These are phyloP conservation scores for Aspergillus amoenus DNA, from an alignment of 2,329 filamentous ascomycete genomes.

Conservation along the genomic window DNA sequence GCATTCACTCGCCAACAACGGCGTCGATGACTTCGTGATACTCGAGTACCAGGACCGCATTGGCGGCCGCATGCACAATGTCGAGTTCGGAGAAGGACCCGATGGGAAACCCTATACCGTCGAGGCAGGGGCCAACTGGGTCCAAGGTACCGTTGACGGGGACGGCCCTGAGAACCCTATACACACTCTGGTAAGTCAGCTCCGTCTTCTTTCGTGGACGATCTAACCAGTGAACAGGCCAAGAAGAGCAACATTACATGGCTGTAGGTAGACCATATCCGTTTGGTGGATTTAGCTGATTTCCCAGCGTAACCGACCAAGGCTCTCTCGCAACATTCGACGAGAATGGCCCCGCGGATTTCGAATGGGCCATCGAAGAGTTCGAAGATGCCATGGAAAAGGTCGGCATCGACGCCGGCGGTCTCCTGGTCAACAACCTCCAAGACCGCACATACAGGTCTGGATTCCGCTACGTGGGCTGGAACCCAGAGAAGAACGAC, in stretches of 20 bases:
- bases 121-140: constrained; percentile 68
- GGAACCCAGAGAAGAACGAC: constrained; percentile 57
- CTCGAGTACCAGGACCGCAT: constrained; percentile 63
- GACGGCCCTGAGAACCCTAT: constrained; percentile 53
- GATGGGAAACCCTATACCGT: constrained; percentile 55
- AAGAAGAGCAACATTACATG: constrained; percentile 55
- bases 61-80: constrained; percentile 60
- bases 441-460: constrained; percentile 61
- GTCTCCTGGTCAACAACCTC: constrained; percentile 56
- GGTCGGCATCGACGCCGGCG: constrained; percentile 48
- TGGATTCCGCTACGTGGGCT: constrained; percentile 58
- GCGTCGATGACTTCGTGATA: constrained; percentile 59
- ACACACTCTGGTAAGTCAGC: background rate
- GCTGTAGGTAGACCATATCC: constrained; percentile 29
- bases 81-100: constrained; percentile 52
- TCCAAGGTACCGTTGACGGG: constrained; percentile 43
- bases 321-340: constrained; percentile 49
- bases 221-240: constrained; percentile 47
- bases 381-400: background rate
- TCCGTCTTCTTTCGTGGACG: background rate
- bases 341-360: constrained; percentile 40
- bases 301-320: constrained; percentile 50
- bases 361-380: background rate
- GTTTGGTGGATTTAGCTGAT: no score
- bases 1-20: background rate